A percentile compares a stretch with the other conserved stretches of the same genome.
phyloP scores from a whole-genome alignment of 345 rosid species.

The Camelina hispida region DNA sequence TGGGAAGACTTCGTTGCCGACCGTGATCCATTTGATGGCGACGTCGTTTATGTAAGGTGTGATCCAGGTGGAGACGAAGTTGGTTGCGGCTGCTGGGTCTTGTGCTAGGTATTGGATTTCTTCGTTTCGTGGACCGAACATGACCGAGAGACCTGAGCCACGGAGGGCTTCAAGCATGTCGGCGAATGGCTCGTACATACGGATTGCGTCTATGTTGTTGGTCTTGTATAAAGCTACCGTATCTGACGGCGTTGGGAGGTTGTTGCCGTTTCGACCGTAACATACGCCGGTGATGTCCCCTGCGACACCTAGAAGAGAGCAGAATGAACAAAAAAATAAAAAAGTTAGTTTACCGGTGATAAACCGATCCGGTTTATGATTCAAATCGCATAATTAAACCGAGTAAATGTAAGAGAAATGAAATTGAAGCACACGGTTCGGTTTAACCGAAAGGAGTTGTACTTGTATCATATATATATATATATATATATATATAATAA shows the following conservation, averaged over 20 bases:
- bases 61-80: conserved; percentile 37
- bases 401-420: background rate
- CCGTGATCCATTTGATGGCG: conserved; percentile 38
- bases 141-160: conserved; percentile 39
- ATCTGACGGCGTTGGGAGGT: conserved; percentile 49
- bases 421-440: background rate
- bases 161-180: conserved; percentile 44
- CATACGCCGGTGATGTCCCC: conserved; percentile 43
- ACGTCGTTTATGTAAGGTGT: conserved; percentile 35
- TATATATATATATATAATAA: too few relatives aligned
- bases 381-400: background rate
- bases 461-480: too few relatives aligned
- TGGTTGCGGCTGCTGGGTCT: conserved; percentile 32
- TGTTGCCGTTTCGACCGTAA: conserved; percentile 49
- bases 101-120: conserved; percentile 36
- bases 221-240: conserved; percentile 45
- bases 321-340: background rate
- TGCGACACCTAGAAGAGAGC: conserved; percentile 3
- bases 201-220: conserved; percentile 28
- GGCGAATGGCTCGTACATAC: conserved; percentile 47
- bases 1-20: conserved; percentile 52
- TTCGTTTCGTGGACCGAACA: conserved; percentile 44
- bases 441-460: background rate
- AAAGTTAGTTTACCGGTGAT: background rate
- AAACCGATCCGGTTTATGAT: conserved; percentile 8